Conservation (phyloP, 2,329 filamentous ascomycete genomes). For the Delphinella strobiligena region DNA sequence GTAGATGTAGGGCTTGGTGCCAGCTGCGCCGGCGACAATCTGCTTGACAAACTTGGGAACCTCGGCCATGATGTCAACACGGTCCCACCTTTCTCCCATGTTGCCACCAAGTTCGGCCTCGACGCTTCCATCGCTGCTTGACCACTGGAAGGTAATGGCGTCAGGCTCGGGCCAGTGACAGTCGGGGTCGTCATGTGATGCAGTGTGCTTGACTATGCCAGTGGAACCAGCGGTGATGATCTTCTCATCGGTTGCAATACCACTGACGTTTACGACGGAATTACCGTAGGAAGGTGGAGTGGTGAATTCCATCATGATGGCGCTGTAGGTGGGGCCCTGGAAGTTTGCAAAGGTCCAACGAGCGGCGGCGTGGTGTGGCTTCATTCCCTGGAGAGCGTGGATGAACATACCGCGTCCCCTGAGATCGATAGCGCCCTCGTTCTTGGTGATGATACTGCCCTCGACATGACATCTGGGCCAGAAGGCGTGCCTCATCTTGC, state of each 20-base stretch:
- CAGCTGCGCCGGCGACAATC: slow-evolving; percentile 76
- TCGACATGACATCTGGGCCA: slow-evolving; percentile 80
- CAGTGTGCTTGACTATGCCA: slow-evolving; percentile 56
- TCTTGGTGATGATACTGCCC: slow-evolving; percentile 69
- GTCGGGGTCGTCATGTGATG: slow-evolving; percentile 57
- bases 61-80: slow-evolving; percentile 92
- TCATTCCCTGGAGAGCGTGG: slow-evolving; percentile 93
- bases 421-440: slow-evolving; percentile 71
- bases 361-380: slow-evolving; percentile 86
- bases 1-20: slow-evolving; percentile 96
- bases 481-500: slow-evolving; percentile 80
- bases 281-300: slow-evolving; percentile 87
- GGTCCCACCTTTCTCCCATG: slow-evolving; percentile 61
- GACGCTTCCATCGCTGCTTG: slow-evolving; percentile 57
- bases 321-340: slow-evolving; percentile 76
- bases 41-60: slow-evolving; percentile 92
- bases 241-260: slow-evolving; percentile 68
- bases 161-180: slow-evolving; percentile 85
- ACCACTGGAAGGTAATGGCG: slow-evolving; percentile 64
- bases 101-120: slow-evolving; percentile 57
- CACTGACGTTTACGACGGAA: slow-evolving; percentile 72
- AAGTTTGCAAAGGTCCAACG: slow-evolving; percentile 92
- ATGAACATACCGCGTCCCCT: slow-evolving; percentile 68
- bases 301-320: slow-evolving; percentile 89
- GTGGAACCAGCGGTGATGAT: slow-evolving; percentile 60